Evolutionary conservation across 1,284 basidiomycete species (phyloP).

Genomic region (Veloboletus limbatus): DNA sequence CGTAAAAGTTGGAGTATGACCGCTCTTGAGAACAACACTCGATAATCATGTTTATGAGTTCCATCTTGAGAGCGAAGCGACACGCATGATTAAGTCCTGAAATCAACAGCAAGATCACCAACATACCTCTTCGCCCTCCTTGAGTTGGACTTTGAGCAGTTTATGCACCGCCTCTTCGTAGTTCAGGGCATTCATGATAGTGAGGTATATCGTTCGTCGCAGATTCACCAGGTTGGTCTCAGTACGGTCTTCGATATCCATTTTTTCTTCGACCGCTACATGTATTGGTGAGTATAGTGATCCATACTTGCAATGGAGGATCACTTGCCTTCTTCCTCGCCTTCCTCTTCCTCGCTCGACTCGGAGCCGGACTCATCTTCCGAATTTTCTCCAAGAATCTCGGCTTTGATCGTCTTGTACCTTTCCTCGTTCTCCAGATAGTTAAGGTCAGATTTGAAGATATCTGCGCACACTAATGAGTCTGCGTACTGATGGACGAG

Average conservation of each 20-base stretch:
- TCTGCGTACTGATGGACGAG: conserved; percentile 1
- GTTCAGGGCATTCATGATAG: conserved; percentile 97
- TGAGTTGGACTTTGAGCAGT: conserved; percentile 88
- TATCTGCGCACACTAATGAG: conserved; percentile 52
- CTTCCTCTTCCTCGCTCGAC: conserved; percentile 58
- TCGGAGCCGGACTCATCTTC: conserved; percentile 66
- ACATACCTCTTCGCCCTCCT: conserved; percentile 88
- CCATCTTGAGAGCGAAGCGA: conserved; percentile 55
- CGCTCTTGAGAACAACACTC: conserved; percentile 99
- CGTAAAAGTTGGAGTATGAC: conserved; percentile 95
- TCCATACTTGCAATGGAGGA: neutral
- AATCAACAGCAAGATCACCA: neutral
- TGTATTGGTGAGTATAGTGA: conserved; percentile 12
- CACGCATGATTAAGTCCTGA: neutral
- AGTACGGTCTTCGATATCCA: conserved; percentile 92
- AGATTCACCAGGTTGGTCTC: conserved; percentile 96
- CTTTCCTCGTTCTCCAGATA: conserved; percentile 92
- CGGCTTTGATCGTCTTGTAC: conserved; percentile 87
- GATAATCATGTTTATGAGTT: conserved; percentile 97
- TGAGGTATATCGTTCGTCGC: conserved; percentile 91
- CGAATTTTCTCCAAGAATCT: conserved; percentile 90
- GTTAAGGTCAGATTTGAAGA: conserved; percentile 94
- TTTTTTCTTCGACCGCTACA: conserved; percentile 65
- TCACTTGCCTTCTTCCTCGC: conserved; percentile 49
- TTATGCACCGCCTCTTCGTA: conserved; percentile 99